phyloP scores from a whole-genome alignment of 2,329 filamentous ascomycete species.

The Coniochaeta sp. region DNA sequence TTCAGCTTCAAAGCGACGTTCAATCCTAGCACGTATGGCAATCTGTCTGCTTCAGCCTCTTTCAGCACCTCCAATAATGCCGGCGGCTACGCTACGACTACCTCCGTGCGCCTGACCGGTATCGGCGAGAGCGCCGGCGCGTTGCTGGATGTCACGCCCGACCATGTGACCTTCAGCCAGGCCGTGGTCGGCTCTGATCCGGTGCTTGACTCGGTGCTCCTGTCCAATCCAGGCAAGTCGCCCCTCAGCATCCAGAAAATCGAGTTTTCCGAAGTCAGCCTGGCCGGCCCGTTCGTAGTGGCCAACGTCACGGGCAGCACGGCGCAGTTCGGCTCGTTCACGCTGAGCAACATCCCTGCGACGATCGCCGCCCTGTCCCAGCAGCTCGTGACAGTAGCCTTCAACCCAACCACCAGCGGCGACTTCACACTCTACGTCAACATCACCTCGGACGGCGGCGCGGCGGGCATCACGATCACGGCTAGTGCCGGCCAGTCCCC shows the following conservation, averaged over 20 bases:
- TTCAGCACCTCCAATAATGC: constrained; percentile 37
- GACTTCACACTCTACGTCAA: constrained; percentile 42
- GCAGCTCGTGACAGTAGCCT: constrained; percentile 34
- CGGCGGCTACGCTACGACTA: constrained; percentile 36
- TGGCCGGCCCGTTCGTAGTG: constrained; percentile 35
- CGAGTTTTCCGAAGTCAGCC: constrained; percentile 31
- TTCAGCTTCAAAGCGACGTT: constrained; percentile 39
- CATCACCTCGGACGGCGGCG: constrained; percentile 40
- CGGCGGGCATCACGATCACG: constrained; percentile 35
- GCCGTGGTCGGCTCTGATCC: constrained; percentile 34
- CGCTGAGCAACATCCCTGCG: constrained; percentile 35
- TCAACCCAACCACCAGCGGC: constrained; percentile 36
- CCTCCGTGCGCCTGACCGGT: constrained; percentile 38
- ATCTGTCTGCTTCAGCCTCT: constrained; percentile 34
- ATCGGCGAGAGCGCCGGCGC: constrained; percentile 37
- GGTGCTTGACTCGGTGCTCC: constrained; percentile 32
- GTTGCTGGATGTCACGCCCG: constrained; percentile 38
- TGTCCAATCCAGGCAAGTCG: constrained; percentile 40
- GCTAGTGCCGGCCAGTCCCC: constrained; percentile 43
- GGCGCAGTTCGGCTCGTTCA: constrained; percentile 38
- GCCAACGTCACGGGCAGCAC: constrained; percentile 25
- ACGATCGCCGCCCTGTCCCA: constrained; percentile 31
- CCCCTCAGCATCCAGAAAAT: constrained; percentile 34
- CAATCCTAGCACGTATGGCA: constrained; percentile 34
- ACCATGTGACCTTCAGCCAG: constrained; percentile 38